These are phyloP conservation scores for Globisporangium cederbergense DNA, from an alignment of 352 stramenopile species.

Conservation along the genomic window DNA sequence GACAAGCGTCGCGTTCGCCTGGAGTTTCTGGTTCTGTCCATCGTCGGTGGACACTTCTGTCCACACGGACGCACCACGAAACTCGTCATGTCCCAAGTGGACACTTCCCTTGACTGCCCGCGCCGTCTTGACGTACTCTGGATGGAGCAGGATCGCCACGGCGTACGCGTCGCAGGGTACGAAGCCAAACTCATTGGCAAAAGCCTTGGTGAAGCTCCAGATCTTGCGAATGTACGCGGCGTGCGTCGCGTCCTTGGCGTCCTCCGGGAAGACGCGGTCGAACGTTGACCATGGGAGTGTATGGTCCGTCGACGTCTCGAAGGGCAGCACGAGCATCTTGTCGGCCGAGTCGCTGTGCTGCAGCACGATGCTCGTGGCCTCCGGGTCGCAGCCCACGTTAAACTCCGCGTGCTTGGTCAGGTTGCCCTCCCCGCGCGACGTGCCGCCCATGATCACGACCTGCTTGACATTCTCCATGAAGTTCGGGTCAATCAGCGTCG, in stretches of 20 bases:
- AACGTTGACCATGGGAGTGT: slow-evolving; percentile 59
- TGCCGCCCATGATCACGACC: slow-evolving; percentile 72
- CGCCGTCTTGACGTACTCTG: slow-evolving; percentile 48
- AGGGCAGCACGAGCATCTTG: slow-evolving; percentile 65
- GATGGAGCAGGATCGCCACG: slow-evolving; percentile 56
- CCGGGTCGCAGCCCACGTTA: slow-evolving; percentile 79
- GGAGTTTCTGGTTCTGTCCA: slow-evolving; percentile 20
- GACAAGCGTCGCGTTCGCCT: slow-evolving; percentile 66
- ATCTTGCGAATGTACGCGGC: slow-evolving; percentile 55
- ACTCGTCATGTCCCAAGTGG: slow-evolving; percentile 49
- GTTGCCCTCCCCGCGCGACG: slow-evolving; percentile 69
- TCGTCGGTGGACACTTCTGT: slow-evolving; percentile 11
- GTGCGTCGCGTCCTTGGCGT: slow-evolving; percentile 23
- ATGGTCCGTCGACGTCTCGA: slow-evolving; percentile 65
- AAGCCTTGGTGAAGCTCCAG: slow-evolving; percentile 58
- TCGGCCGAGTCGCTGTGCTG: slow-evolving; percentile 48
- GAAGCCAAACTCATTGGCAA: slow-evolving; percentile 42
- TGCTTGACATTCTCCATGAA: slow-evolving; percentile 63
- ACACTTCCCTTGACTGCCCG: slow-evolving; percentile 43
- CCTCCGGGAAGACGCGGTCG: slow-evolving; percentile 58
- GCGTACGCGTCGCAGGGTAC: slow-evolving; percentile 75
- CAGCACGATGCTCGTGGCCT: slow-evolving; percentile 73
- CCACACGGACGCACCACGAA: slow-evolving; percentile 55
- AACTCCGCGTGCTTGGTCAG: slow-evolving; percentile 68
- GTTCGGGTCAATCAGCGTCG: slow-evolving; percentile 62